Conservation (phyloP, 2,329 filamentous ascomycete genomes). For the Pseudogymnoascus sp. region DNA sequence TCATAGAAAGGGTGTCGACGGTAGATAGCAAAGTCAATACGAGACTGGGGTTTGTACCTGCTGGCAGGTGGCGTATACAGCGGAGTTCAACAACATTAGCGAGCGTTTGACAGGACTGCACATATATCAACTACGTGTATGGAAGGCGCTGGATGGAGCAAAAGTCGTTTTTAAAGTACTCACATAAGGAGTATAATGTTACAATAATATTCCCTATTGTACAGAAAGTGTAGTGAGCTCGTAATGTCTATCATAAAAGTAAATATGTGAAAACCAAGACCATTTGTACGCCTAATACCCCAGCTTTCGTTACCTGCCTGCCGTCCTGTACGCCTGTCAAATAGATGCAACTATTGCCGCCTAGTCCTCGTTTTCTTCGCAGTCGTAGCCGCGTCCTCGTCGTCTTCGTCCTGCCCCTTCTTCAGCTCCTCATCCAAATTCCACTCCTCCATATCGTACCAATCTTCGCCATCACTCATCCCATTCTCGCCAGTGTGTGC, state of each 20-base stretch:
- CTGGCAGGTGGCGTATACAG: conserved; percentile 3
- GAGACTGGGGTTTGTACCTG: neutral
- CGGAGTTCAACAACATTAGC: conserved; percentile 8
- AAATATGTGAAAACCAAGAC: neutral
- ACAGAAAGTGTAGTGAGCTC: neutral
- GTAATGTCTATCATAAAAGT: conserved; percentile 1
- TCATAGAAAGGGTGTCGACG: neutral
- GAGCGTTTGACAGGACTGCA: conserved; percentile 6
- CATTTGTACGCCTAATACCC: neutral
- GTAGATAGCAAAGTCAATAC: neutral
- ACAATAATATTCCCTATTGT: conserved; percentile 2
- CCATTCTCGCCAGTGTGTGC: conserved; percentile 60
- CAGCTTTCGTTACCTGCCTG: neutral
- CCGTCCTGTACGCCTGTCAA: neutral
- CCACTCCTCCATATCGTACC: conserved; percentile 80
- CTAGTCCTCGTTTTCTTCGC: conserved; percentile 41
- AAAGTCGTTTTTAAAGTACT: conserved; percentile 5
- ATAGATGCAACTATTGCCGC: conserved; percentile 22
- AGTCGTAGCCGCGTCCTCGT: conserved; percentile 53
- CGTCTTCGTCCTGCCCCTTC: conserved; percentile 75
- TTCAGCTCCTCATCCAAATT: conserved; percentile 63
- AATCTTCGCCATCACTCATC: conserved; percentile 83
- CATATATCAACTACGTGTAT: conserved; percentile 10
- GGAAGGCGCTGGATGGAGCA: conserved; percentile 8
- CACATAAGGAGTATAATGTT: conserved; percentile 1